Evolutionary conservation across 306 rosid genomes (phyloP).

Genomic region (Trifolium fragiferum): DNA sequence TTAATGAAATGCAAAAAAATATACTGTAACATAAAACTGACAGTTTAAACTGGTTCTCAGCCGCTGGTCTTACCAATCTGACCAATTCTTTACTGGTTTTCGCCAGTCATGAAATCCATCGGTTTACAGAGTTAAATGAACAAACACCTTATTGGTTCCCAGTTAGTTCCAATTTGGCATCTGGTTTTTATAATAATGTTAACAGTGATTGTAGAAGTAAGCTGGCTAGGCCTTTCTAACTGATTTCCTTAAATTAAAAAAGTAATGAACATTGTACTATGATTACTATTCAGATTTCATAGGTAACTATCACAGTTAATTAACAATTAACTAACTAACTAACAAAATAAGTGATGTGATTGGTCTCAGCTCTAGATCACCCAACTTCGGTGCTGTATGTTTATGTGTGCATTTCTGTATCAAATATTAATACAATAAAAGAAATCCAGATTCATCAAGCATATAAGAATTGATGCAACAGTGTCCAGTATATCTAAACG

Average conservation of each 20-base stretch:
- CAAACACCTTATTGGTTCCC: not conserved
- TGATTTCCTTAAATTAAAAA: constrained; percentile 24
- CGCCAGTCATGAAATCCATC: not conserved
- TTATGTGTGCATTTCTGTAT: not conserved
- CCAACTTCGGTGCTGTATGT: not conserved
- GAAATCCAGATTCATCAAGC: constrained; percentile 27
- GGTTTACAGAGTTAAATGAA: not conserved
- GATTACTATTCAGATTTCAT: not conserved
- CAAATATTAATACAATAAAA: not conserved
- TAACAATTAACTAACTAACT: constrained; percentile 11
- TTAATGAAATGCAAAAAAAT: not conserved
- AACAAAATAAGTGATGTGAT: constrained; percentile 8
- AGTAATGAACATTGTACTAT: not conserved
- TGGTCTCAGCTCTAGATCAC: constrained; percentile 24
- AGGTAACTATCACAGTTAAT: not conserved
- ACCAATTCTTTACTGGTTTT: not conserved
- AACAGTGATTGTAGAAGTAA: constrained; percentile 7
- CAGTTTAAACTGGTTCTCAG: not conserved
- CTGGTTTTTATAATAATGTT: not conserved
- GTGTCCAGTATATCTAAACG: constrained; percentile 1
- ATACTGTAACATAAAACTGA: not conserved
- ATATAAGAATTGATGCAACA: not conserved
- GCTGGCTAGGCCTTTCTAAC: not conserved
- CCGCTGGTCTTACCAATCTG: not conserved
- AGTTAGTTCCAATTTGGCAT: not conserved